Percentiles rank a stretch among this genome's conserved stretches.
These are phyloP conservation scores for Xanthoconium purpureum DNA, from an alignment of 768 basidiomycete genomes.

Conservation along the genomic window DNA sequence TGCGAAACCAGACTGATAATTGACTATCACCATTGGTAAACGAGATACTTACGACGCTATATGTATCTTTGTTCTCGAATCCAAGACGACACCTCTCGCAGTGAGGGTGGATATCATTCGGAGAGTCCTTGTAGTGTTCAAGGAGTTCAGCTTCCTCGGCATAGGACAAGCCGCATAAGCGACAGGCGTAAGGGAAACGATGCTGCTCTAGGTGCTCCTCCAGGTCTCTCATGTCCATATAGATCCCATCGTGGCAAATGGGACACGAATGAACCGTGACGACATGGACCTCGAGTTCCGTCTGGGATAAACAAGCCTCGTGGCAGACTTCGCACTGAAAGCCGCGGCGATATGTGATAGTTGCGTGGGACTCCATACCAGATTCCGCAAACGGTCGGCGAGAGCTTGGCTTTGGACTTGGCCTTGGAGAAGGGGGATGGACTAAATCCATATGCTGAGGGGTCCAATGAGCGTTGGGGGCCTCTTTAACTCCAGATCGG, in stretches of 20 bases:
- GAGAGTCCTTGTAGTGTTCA: conserved; percentile 39
- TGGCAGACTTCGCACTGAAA: conserved; percentile 25
- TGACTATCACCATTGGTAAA: neutral
- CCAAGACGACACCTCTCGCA: conserved; percentile 34
- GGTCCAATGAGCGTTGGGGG: conserved; percentile 9
- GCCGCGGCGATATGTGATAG: neutral
- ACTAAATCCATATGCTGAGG: conserved; percentile 17
- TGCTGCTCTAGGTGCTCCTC: conserved; percentile 33
- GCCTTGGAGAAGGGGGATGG: conserved; percentile 16
- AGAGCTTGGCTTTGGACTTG: conserved; percentile 9
- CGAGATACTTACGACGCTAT: conserved; percentile 28
- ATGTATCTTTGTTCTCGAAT: conserved; percentile 33
- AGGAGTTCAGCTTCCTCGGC: conserved; percentile 35
- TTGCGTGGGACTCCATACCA: conserved; percentile 2
- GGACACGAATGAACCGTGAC: conserved; percentile 32
- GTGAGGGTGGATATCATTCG: conserved; percentile 34
- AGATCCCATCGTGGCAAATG: conserved; percentile 32
- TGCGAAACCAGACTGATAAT: conserved; percentile 16
- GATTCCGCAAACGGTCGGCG: conserved; percentile 9
- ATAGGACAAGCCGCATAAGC: conserved; percentile 22
- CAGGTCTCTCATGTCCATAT: conserved; percentile 20
- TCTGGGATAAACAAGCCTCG: conserved; percentile 21
- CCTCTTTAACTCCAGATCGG: conserved; percentile 2
- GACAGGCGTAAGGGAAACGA: conserved; percentile 25
- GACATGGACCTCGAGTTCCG: conserved; percentile 30